A percentile compares a stretch with the other conserved stretches of the same genome.
Evolutionary conservation across 768 basidiomycete genomes (phyloP).

Genomic region (Mycena rebaudengoi): DNA sequence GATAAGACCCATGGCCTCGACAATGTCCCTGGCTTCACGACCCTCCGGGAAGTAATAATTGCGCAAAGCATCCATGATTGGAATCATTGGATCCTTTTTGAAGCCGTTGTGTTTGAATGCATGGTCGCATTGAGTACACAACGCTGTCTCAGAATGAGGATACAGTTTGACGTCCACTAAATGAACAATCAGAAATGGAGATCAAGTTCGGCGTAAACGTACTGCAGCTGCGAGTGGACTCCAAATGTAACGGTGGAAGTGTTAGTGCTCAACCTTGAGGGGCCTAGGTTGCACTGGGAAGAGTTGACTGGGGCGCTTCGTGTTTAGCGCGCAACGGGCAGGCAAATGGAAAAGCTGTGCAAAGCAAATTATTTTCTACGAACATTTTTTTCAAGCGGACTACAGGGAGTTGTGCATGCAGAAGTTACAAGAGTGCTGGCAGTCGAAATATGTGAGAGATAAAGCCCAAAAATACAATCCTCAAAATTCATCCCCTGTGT

Average conservation of each 20-base stretch:
- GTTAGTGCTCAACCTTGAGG: too few species aligned
- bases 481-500: not conserved
- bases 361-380: too few species aligned
- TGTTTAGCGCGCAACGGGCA: too few species aligned
- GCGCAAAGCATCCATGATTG: conserved; percentile 15
- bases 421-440: conserved; percentile 15
- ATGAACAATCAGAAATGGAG: too few species aligned
- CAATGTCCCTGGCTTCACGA: not conserved
- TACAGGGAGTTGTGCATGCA: not conserved
- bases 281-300: too few species aligned
- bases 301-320: too few species aligned
- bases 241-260: too few species aligned
- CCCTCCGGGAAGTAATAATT: conserved; percentile 14
- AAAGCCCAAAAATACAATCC: conserved; percentile 9
- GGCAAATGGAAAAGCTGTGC: too few species aligned
- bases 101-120: conserved; percentile 4
- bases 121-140: conserved; percentile 17
- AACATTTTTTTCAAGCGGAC: too few species aligned
- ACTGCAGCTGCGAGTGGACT: too few species aligned
- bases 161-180: not conserved
- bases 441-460: conserved; percentile 18
- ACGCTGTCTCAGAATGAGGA: not conserved
- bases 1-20: not conserved
- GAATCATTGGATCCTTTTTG: not conserved
- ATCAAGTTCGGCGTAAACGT: too few species aligned